Base-by-base conservation (phyloP, 805 yeast species). In the Candida nonsorbophila region DNA sequence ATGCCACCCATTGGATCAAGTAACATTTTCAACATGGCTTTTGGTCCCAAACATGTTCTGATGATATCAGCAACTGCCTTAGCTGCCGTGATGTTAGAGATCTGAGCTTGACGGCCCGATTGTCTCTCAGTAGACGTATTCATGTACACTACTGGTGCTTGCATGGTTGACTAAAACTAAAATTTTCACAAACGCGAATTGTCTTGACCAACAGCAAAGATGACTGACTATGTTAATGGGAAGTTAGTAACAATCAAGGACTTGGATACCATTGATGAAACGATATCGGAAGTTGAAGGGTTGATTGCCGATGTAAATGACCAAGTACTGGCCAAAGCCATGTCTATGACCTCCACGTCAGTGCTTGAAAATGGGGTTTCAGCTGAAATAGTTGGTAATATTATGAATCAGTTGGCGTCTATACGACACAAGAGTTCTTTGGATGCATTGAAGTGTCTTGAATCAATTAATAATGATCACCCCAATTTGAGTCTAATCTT, bases 21-120 rank as follows among this genome's bases (percentile, higher is more conserved):
- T 31, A 92, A 69, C 97, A 92, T 90, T 66, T 92, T 92, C 38
- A 92, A 74, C 98, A 92, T 92, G 20, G 98, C 98, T 58, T 90
- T 90, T 30, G 99, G 99, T 12, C 99, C 99, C 37, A 92, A 69
- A 72, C 99, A 92, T 15, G 98, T 92, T 58, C 98, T 76, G 47
- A 92, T 86, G 51, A 92, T 90, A 58, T 92, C 98, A 1, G 97
- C 94, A 23, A 90, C 97, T 2, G 98, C 96, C 53, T 92, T 92
- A n/a, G 99, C 99, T 4, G 99, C 98, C 4, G 97, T 86, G 62
- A 92, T 90, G 54, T 92, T 94, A 38, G 96, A 84, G 38, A 85
- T 72, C 62, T 92, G 99, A 3, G 99, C 99, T 57, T 87, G 87
- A 45, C 97, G 86, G 25, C 98, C 98, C 21, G 87, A 79, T 54